Evolutionary conservation across 2,329 filamentous ascomycete genomes (phyloP).

Genomic region (Calonectria multiphialidica): DNA sequence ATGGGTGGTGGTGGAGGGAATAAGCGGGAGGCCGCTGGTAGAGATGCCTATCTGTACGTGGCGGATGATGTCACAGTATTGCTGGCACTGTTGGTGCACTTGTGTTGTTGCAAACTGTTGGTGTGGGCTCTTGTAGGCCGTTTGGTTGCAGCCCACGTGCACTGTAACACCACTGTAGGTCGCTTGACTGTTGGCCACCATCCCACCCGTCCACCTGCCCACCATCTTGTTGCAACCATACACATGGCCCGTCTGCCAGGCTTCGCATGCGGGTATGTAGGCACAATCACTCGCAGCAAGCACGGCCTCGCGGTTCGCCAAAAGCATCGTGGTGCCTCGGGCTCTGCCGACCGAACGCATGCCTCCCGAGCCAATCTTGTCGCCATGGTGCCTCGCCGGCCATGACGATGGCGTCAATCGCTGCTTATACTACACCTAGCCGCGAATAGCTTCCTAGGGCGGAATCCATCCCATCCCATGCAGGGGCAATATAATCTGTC

Average conservation of each 20-base stretch:
- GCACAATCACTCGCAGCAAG: constrained; percentile 18
- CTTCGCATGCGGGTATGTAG: neutral
- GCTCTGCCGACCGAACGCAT: constrained; percentile 19
- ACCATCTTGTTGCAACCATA: constrained; percentile 18
- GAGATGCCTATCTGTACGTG: neutral
- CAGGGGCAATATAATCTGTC: neutral
- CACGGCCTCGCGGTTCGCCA: constrained; percentile 21
- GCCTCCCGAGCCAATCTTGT: constrained; percentile 19
- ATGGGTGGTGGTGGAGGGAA: constrained; percentile 4
- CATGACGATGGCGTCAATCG: neutral
- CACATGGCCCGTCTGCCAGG: constrained; percentile 3
- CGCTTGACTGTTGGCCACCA: constrained; percentile 31
- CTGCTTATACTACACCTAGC: constrained; percentile 4
- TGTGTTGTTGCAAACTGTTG: neutral
- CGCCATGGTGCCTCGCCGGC: neutral
- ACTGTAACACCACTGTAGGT: constrained; percentile 33
- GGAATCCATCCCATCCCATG: neutral
- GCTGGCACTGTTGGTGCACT: constrained; percentile 12
- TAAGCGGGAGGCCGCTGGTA: constrained; percentile 24
- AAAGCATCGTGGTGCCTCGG: constrained; percentile 15
- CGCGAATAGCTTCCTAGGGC: neutral
- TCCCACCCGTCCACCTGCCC: constrained; percentile 28
- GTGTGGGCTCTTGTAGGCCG: neutral
- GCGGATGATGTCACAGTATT: constrained; percentile 21
- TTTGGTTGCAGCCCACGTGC: neutral